Conservation (phyloP, 345 rosid species). For the Sonneratia alba region DNA sequence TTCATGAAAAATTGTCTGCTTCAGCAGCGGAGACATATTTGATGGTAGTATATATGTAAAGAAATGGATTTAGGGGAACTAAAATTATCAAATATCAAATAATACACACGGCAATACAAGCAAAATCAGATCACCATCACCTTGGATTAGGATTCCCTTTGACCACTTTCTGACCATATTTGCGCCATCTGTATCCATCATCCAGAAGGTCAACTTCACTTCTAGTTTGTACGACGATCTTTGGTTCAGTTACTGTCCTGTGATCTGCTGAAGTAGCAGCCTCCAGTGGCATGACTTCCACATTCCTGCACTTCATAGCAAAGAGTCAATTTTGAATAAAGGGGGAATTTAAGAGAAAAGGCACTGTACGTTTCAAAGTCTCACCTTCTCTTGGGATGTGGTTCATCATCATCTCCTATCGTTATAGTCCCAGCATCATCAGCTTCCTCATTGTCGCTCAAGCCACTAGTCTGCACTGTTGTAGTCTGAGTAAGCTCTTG, state of each 20-base stretch:
- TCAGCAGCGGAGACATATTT: background rate
- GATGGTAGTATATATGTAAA: background rate
- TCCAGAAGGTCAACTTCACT: slow-evolving; percentile 97
- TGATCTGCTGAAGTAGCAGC: slow-evolving; percentile 38
- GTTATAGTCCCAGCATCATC: slow-evolving; percentile 29
- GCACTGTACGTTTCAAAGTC: slow-evolving; percentile 1
- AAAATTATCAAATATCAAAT: background rate
- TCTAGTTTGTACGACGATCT: slow-evolving; percentile 87
- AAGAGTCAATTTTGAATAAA: background rate
- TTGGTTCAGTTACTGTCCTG: slow-evolving; percentile 72
- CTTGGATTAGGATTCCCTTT: slow-evolving; percentile 96
- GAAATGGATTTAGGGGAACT: background rate
- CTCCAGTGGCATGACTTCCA: slow-evolving; percentile 26
- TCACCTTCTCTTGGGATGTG: slow-evolving; percentile 67
- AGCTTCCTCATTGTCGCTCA: slow-evolving; percentile 43
- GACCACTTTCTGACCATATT: slow-evolving; percentile 98
- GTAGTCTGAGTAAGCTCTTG: slow-evolving; percentile 30
- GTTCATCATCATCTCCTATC: slow-evolving; percentile 47
- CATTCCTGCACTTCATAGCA: slow-evolving; percentile 32
- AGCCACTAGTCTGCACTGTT: slow-evolving; percentile 21
- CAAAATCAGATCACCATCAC: slow-evolving; percentile 15
- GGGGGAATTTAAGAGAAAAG: slow-evolving; percentile 1
- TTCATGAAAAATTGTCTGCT: background rate
- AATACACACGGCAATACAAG: background rate
- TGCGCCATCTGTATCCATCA: slow-evolving; percentile 98